Conservation (phyloP, 371 early-diverging fungal species). For the Nematocida ausubeli region DNA sequence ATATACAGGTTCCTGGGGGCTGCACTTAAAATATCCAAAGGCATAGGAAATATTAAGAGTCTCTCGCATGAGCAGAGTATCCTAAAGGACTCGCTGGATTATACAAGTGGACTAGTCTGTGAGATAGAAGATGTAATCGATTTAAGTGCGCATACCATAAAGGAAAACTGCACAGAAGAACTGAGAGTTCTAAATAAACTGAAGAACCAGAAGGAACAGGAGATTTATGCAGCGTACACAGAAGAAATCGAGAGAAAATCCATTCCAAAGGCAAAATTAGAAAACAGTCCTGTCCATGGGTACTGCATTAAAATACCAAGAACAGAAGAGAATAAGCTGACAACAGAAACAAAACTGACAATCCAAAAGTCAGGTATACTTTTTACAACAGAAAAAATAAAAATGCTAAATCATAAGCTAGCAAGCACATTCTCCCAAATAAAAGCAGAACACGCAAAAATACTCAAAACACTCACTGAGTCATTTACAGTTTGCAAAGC, state of each 20-base stretch:
- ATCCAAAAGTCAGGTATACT: constrained; percentile 65
- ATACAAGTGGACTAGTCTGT: constrained; percentile 14
- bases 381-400: constrained; percentile 61
- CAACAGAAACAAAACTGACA: constrained; percentile 51
- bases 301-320: constrained; percentile 61
- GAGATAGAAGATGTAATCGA: constrained; percentile 59
- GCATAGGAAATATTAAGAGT: not conserved
- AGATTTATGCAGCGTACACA: constrained; percentile 60
- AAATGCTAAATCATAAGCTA: constrained; percentile 15
- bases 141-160: constrained; percentile 25
- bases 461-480: constrained; percentile 43
- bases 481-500: constrained; percentile 35
- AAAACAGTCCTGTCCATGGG: constrained; percentile 25
- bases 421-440: constrained; percentile 35
- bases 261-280: constrained; percentile 8
- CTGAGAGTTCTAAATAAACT: constrained; percentile 17
- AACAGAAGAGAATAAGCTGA: constrained; percentile 57
- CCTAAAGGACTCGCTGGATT: constrained; percentile 15
- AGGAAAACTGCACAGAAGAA: constrained; percentile 7
- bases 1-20: constrained; percentile 27
- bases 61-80: not conserved
- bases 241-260: constrained; percentile 22
- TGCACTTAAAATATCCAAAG: not conserved
- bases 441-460: constrained; percentile 34
- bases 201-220: constrained; percentile 36